These are phyloP conservation scores for Antitrichia curtipendula DNA, from an alignment of 225 moss, liverwort and hornwort species.

Conservation along the genomic window DNA sequence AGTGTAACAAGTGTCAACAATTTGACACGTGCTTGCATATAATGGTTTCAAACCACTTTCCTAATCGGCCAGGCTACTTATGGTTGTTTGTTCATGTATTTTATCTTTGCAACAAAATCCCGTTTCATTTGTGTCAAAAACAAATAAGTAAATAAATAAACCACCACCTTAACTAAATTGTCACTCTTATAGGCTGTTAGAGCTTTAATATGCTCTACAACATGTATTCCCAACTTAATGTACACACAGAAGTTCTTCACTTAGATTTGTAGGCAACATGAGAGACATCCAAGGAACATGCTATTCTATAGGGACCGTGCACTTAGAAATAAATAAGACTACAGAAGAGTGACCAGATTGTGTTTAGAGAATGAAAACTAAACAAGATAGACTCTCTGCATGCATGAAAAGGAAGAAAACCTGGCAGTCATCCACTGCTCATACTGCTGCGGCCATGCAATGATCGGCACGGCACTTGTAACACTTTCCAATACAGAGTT, in stretches of 20 bases:
- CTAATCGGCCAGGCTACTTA: too few relatives aligned
- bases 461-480: neutral
- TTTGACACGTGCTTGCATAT: neutral
- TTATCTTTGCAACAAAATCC: too few relatives aligned
- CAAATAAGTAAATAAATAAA: too few relatives aligned
- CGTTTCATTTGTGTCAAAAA: too few relatives aligned
- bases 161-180: too few relatives aligned
- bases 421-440: conserved; percentile 3
- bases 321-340: too few relatives aligned
- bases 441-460: conserved; percentile 2
- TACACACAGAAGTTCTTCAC: neutral
- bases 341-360: neutral
- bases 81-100: too few relatives aligned
- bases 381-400: neutral
- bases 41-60: too few relatives aligned
- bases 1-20: neutral
- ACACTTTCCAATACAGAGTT: conserved; percentile 9
- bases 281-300: neutral
- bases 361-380: neutral
- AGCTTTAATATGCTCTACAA: too few relatives aligned
- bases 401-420: neutral
- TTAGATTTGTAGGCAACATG: neutral
- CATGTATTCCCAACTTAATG: neutral
- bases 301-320: too few relatives aligned
- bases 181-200: neutral